Conservation (phyloP, 257 asterid genomes). For the Fraxinus anomala region DNA sequence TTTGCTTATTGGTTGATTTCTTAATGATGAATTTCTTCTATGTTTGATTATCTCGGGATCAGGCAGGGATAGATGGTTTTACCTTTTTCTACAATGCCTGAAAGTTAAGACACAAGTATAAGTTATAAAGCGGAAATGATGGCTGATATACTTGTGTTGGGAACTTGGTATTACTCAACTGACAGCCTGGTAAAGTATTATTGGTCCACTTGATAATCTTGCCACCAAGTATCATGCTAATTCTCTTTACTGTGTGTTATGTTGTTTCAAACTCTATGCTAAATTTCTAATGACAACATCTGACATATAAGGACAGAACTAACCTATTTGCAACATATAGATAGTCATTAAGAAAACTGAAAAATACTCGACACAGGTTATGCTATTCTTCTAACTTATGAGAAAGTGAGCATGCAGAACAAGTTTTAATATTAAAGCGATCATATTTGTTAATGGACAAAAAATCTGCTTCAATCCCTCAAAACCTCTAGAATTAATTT, state of each 20-base stretch:
- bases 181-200: slow-evolving; percentile 7
- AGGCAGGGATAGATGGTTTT: slow-evolving; percentile 6
- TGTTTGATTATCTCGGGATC: background rate
- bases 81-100: background rate
- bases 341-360: background rate
- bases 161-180: slow-evolving; percentile 2
- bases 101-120: background rate
- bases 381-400: background rate
- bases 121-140: slow-evolving; percentile 6
- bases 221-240: slow-evolving; percentile 1
- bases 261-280: slow-evolving; percentile 6
- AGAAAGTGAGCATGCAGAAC: background rate
- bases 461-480: background rate
- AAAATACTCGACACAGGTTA: background rate
- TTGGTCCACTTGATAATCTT: slow-evolving; percentile 18
- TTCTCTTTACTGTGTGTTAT: slow-evolving; percentile 3
- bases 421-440: background rate
- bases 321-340: background rate
- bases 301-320: background rate
- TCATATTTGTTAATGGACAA: slow-evolving; percentile 12
- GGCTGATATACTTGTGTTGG: slow-evolving; percentile 9
- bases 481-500: background rate
- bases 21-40: background rate
- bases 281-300: background rate
- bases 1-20: slow-evolving; percentile 11